A percentile compares a stretch with the other conserved stretches of the same genome.
These are phyloP conservation scores for Lecanicillium sp. DNA, from an alignment of 2,329 filamentous ascomycete species.

Conservation along the genomic window DNA sequence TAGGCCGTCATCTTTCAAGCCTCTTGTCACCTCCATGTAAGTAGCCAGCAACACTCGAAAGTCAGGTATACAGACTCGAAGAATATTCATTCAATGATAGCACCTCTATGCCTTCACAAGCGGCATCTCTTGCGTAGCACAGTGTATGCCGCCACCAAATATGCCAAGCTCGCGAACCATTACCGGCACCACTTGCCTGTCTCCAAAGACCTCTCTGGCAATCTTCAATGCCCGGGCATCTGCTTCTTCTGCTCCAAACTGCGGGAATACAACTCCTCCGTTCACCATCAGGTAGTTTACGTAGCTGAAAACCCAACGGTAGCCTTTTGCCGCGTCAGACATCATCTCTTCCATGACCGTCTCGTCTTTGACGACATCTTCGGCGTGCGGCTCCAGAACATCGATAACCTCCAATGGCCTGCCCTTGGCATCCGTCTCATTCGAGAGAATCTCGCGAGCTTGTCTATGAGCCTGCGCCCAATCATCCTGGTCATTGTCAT, in stretches of 20 bases:
- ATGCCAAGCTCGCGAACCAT: not conserved
- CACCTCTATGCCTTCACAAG: not conserved
- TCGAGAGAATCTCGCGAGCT: not conserved
- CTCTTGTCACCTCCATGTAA: too few species aligned
- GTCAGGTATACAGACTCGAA: too few species aligned
- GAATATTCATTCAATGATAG: too few species aligned
- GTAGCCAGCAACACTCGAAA: too few species aligned
- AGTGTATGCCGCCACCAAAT: conserved; percentile 7
- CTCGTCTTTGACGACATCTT: not conserved
- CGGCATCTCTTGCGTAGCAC: conserved; percentile 5
- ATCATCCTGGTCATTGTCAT: not conserved
- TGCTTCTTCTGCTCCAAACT: conserved; percentile 4
- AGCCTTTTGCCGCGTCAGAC: not conserved
- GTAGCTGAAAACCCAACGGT: conserved; percentile 2
- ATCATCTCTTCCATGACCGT: not conserved
- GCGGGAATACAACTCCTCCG: conserved; percentile 5
- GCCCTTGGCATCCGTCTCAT: conserved; percentile 3
- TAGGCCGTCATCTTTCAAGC: too few species aligned
- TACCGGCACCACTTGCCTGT: conserved; percentile 2
- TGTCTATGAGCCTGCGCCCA: conserved; percentile 1
- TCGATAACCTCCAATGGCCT: not conserved
- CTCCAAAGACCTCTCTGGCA: not conserved
- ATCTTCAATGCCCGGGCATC: conserved; percentile 3
- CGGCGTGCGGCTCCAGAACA: not conserved
- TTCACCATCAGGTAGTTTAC: conserved; percentile 4